phyloP scores from a whole-genome alignment of 2,329 filamentous ascomycete genomes.

The Calonectria pauciramosa region DNA sequence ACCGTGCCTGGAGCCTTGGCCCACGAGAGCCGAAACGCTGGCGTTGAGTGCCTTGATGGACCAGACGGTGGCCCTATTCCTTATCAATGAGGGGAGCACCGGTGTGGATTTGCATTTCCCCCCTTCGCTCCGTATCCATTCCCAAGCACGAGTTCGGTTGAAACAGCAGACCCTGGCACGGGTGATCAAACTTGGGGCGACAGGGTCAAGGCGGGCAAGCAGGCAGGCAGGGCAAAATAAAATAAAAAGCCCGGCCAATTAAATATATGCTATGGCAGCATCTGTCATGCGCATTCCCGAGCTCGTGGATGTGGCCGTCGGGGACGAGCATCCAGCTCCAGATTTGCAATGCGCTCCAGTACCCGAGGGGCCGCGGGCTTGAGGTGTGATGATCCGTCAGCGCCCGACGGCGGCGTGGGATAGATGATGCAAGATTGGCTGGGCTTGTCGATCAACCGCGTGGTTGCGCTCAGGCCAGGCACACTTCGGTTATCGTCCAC shows the following conservation, averaged over 20 bases:
- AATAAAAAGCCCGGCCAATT: neutral
- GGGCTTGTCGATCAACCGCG: slow-evolving; percentile 3
- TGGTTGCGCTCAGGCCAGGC: neutral
- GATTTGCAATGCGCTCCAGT: neutral
- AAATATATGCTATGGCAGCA: neutral
- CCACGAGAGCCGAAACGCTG: slow-evolving; percentile 33
- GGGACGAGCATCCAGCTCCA: neutral
- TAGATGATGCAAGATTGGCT: neutral
- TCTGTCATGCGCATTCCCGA: neutral
- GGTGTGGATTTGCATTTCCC: neutral
- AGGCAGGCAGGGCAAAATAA: neutral
- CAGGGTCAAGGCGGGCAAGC: neutral
- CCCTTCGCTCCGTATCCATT: neutral
- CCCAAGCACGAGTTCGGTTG: slow-evolving; percentile 6
- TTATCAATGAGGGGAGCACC: slow-evolving; percentile 1
- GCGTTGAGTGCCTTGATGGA: slow-evolving; percentile 23
- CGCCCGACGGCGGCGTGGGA: neutral
- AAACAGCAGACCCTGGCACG: slow-evolving; percentile 18
- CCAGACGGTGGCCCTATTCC: neutral
- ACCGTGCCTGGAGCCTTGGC: slow-evolving; percentile 20
- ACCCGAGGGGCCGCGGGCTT: neutral
- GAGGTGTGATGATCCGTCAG: neutral
- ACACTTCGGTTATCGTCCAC: slow-evolving; percentile 6
- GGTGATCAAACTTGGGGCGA: slow-evolving; percentile 14
- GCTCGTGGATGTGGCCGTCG: neutral